Evolutionary conservation across 106 monocot species (phyloP), one percentile per base, ranked within the genome.

Genomic region (Dioscorea zingiberensis): DNA sequence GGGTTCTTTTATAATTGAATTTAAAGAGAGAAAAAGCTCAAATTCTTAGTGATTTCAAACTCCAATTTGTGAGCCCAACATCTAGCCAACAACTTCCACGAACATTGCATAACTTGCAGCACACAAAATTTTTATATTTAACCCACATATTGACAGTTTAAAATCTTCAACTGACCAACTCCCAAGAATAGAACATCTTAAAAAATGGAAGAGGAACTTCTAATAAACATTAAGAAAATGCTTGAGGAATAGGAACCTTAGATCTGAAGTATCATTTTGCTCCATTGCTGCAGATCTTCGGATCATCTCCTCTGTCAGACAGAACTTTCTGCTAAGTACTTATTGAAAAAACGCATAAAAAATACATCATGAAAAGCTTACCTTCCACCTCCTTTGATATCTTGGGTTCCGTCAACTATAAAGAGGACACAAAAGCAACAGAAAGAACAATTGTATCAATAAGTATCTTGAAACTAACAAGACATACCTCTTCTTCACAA

Each of bases 301-400:
- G 56, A 76, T 69, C 27, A 78, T 76, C 78, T 91, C 91, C 82
- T 87, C 94, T 94, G 47, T 68, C 18, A 75, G 13, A 72, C 25
- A 66, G 46, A 68, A 55, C 58, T 62, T 48, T 54, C 47, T 60
- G 23, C 58, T 30, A 62, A 61, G 59, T 27, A 54, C 10, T 6
- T 38, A 38, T 38, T 10, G 29, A 19, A 12, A 13, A 10, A 7
- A 24, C 4, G 49, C 30, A 27, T 28, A 15, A 14, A 59, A 47
- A 65, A 13, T 5, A 25, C 22, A 24, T 17, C 66, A 72, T 1
- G 55, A 66, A 16, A 16, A 59, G 47, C 14, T 69, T 80, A 94
- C 90, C 95, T 97, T 91, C 87, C 44, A 88, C 82, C 64, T 74
- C 70, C 73, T 91, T 88, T 28, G 88, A 77, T 53, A 97, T 62